A percentile compares a stretch with the other conserved stretches of the same genome.
Conservation (phyloP, 2,329 filamentous ascomycete species). For the Aureobasidium sp. region DNA sequence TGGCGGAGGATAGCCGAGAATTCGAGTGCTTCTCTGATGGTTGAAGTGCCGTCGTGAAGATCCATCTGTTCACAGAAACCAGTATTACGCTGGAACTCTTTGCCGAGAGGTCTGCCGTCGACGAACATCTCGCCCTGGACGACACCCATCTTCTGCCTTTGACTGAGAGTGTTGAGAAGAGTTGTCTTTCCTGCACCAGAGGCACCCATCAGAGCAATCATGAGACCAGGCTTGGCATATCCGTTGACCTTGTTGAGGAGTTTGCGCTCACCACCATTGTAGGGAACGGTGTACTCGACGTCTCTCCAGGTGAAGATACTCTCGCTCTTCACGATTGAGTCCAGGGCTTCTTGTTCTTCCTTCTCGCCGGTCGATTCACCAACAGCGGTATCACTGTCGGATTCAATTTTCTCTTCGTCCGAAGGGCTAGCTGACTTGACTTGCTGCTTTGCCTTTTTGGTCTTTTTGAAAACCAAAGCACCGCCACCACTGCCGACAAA, state of each 20-base stretch:
- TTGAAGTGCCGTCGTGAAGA: conserved; percentile 59
- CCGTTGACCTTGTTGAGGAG: conserved; percentile 64
- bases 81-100: conserved; percentile 59
- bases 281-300: conserved; percentile 65
- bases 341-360: conserved; percentile 34
- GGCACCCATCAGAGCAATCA: conserved; percentile 75
- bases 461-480: conserved; percentile 63
- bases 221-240: conserved; percentile 69
- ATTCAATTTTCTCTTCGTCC: conserved; percentile 51
- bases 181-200: conserved; percentile 80
- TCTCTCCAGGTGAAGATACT: conserved; percentile 64
- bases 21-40: conserved; percentile 59
- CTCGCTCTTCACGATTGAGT: conserved; percentile 48
- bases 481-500: conserved; percentile 58
- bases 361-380: conserved; percentile 23
- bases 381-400: conserved; percentile 22
- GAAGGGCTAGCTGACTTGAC: conserved; percentile 36
- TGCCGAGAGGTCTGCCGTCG: conserved; percentile 53
- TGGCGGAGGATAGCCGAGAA: conserved; percentile 61
- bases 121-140: conserved; percentile 64
- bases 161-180: conserved; percentile 66
- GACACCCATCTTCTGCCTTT: conserved; percentile 59
- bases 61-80: conserved; percentile 68
- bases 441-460: conserved; percentile 53
- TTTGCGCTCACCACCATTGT: conserved; percentile 53